phyloP scores from a whole-genome alignment of 768 basidiomycete species.

The Leccinum broughii region DNA sequence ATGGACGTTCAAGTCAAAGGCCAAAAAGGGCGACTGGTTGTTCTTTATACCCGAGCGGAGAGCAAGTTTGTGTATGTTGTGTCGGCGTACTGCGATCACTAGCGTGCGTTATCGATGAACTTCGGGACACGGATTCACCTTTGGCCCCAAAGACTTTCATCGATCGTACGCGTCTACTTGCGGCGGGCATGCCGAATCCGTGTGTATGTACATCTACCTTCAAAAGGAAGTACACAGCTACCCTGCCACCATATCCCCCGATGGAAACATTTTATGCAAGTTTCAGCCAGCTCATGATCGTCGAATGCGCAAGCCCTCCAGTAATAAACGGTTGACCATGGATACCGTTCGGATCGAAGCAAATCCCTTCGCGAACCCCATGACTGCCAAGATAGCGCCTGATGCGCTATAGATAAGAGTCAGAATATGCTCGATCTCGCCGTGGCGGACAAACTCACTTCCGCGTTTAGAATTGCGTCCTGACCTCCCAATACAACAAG shows the following conservation, averaged over 20 bases:
- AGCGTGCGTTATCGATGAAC: background rate
- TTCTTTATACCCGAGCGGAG: constrained; percentile 21
- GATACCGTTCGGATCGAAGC: constrained; percentile 59
- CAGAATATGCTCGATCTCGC: constrained; percentile 1
- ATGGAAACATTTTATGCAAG: constrained; percentile 13
- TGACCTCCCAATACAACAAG: constrained; percentile 80
- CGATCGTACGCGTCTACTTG: background rate
- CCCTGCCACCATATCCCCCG: background rate
- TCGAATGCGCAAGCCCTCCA: constrained; percentile 50
- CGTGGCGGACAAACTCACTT: constrained; percentile 41
- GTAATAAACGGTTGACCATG: constrained; percentile 63
- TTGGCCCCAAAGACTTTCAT: background rate
- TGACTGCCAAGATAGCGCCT: constrained; percentile 74
- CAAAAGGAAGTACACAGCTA: constrained; percentile 7
- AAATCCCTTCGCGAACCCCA: constrained; percentile 65
- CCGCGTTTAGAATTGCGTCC: constrained; percentile 76
- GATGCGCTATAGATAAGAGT: constrained; percentile 51
- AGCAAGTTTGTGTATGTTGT: constrained; percentile 32
- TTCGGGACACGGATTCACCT: background rate
- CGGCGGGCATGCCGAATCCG: background rate
- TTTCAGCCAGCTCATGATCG: constrained; percentile 65
- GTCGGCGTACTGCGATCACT: constrained; percentile 12
- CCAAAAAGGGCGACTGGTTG: constrained; percentile 3
- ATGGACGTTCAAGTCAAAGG: constrained; percentile 22
- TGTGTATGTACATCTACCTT: constrained; percentile 9